Percentiles rank a stretch among this genome's conserved stretches.
Evolutionary conservation across 257 asterid species (phyloP).

Genomic region (Solanum infundibuliforme): DNA sequence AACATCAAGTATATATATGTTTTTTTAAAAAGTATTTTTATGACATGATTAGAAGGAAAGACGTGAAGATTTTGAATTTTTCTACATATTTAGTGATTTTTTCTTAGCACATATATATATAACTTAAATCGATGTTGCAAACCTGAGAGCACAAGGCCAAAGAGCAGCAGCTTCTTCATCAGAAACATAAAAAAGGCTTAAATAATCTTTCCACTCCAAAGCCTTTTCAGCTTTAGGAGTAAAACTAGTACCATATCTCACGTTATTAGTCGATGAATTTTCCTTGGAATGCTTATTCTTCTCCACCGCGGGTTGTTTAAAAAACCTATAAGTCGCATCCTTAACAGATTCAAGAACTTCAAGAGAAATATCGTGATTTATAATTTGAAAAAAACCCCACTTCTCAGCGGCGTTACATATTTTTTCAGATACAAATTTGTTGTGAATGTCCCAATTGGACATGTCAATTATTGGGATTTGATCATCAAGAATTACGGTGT

Average conservation of each 20-base stretch:
- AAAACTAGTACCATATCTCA: slow-evolving; percentile 20
- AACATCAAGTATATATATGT: neutral
- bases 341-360: slow-evolving; percentile 14
- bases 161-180: slow-evolving; percentile 13
- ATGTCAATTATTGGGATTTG: slow-evolving; percentile 20
- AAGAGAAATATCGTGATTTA: slow-evolving; percentile 17
- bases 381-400: slow-evolving; percentile 24
- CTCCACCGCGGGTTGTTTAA: slow-evolving; percentile 7
- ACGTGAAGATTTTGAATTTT: neutral
- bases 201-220: slow-evolving; percentile 31
- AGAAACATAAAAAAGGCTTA: slow-evolving; percentile 18
- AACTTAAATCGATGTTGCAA: neutral
- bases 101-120: neutral
- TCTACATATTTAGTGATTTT: no score
- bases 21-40: neutral
- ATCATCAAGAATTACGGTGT: neutral
- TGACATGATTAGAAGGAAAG: neutral
- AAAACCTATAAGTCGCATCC: slow-evolving; percentile 16
- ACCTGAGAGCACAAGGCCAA: slow-evolving; percentile 22
- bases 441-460: slow-evolving; percentile 7
- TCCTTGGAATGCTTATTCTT: slow-evolving; percentile 15
- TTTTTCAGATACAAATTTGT: neutral
- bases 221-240: slow-evolving; percentile 23
- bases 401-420: slow-evolving; percentile 17
- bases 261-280: slow-evolving; percentile 5